These are phyloP conservation scores for Ceratopteris richardii DNA, from an alignment of 75 land plant genomes.

Conservation along the genomic window DNA sequence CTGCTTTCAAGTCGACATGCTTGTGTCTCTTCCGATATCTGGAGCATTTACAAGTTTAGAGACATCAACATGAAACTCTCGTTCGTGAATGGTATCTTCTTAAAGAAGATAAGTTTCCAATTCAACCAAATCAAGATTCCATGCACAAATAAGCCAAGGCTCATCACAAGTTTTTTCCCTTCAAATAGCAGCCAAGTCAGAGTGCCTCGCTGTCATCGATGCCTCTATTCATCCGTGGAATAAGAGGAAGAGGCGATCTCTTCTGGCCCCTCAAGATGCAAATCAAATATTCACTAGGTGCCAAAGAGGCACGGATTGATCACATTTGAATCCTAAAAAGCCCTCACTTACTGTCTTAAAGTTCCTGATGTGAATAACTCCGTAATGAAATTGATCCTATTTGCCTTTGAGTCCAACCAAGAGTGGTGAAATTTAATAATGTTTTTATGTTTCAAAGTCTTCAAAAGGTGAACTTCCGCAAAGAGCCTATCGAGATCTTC, in stretches of 20 bases:
- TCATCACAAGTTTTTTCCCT: no score
- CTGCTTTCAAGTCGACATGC: slow-evolving; percentile 42
- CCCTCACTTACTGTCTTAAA: slow-evolving; percentile 63
- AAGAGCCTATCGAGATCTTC: slow-evolving; percentile 67
- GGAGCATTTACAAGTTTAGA: not conserved
- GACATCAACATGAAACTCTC: no score
- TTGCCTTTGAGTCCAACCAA: slow-evolving; percentile 60
- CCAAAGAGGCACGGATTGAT: no score
- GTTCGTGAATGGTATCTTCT: no score
- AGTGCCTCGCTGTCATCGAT: no score
- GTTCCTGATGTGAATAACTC: slow-evolving; percentile 85
- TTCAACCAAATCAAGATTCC: no score
- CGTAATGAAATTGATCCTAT: slow-evolving; percentile 67
- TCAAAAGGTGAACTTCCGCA: slow-evolving; percentile 66
- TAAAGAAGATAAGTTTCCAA: no score
- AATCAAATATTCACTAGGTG: no score
- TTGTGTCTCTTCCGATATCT: slow-evolving; percentile 43
- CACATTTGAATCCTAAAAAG: slow-evolving; percentile 62
- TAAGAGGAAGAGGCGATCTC: no score
- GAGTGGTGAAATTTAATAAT: slow-evolving; percentile 76
- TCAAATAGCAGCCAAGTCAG: no score
- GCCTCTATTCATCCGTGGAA: no score
- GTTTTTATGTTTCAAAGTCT: slow-evolving; percentile 69
- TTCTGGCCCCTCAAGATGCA: not conserved
- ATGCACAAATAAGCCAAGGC: no score